Percentiles rank a stretch among this genome's conserved stretches.
These are phyloP conservation scores for Cryptococcus sp. DNA, from an alignment of 1,284 basidiomycete genomes.

Conservation along the genomic window DNA sequence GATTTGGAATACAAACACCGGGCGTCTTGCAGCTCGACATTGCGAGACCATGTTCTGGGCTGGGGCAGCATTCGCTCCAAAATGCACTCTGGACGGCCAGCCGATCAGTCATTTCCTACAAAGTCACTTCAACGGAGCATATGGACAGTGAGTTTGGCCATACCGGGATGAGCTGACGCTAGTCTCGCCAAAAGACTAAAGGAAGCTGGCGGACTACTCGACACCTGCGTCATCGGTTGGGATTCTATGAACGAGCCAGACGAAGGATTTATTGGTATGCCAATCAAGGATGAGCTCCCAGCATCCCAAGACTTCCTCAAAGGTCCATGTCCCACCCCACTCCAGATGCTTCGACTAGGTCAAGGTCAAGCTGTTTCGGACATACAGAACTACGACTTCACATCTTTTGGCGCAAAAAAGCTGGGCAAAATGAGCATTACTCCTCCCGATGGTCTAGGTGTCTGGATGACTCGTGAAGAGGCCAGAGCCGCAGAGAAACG, in stretches of 20 bases:
- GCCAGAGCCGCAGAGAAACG: conserved; percentile 22
- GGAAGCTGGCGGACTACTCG: conserved; percentile 50
- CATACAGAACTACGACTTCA: conserved; percentile 28
- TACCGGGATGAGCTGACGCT: conserved; percentile 5
- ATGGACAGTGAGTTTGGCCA: conserved; percentile 24
- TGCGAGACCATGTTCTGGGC: conserved; percentile 38
- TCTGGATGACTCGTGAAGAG: conserved; percentile 63
- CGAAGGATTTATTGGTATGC: conserved; percentile 75
- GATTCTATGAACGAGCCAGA: conserved; percentile 93
- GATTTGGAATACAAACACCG: conserved; percentile 37
- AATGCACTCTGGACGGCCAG: conserved; percentile 27
- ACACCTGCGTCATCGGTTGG: conserved; percentile 64
- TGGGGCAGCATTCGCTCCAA: conserved; percentile 28
- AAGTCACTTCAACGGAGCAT: conserved; percentile 17
- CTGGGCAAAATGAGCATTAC: conserved; percentile 60
- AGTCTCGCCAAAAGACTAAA: conserved; percentile 27
- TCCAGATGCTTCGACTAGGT: conserved; percentile 50
- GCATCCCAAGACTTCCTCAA: conserved; percentile 43
- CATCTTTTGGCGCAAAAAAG: conserved; percentile 67
- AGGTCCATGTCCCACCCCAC: conserved; percentile 50
- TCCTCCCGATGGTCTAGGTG: conserved; percentile 41
- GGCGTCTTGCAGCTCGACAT: conserved; percentile 30
- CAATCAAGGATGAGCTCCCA: conserved; percentile 64
- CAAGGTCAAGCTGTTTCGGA: conserved; percentile 40
- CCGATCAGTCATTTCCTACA: conserved; percentile 19